Evolutionary conservation across 2,329 filamentous ascomycete genomes (phyloP).

Genomic region (Pseudogymnoascus sp.): DNA sequence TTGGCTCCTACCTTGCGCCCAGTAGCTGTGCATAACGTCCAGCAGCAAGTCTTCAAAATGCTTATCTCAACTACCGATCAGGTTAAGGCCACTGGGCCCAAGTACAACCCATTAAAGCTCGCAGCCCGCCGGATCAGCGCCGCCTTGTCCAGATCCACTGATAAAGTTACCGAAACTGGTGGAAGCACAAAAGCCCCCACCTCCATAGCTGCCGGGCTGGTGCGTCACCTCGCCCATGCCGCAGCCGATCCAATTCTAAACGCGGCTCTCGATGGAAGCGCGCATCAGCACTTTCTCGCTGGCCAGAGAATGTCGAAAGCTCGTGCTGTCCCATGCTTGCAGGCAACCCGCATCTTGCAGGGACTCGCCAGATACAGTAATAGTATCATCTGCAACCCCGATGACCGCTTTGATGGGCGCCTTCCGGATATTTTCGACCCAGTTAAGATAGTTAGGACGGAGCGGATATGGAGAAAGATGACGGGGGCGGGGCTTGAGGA

Average conservation of each 20-base stretch:
- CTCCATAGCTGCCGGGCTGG: background rate
- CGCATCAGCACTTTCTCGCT: background rate
- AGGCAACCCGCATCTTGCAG: background rate
- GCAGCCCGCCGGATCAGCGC: background rate
- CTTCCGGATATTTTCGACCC: background rate
- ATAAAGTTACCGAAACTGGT: too few relatives aligned
- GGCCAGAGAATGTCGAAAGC: background rate
- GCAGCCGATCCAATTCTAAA: background rate
- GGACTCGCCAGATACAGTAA: background rate
- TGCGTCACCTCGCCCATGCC: background rate
- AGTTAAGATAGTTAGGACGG: background rate
- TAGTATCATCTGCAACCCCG: background rate
- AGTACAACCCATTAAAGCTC: background rate
- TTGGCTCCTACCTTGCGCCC: background rate
- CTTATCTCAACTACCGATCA: background rate
- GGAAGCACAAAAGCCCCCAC: background rate
- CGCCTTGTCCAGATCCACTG: background rate
- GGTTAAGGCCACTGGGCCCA: background rate
- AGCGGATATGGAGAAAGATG: background rate
- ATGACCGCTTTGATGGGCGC: background rate
- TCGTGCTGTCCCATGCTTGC: background rate
- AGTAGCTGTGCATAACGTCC: background rate
- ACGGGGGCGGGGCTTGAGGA: background rate
- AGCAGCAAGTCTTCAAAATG: background rate
- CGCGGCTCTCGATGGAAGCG: background rate